These are phyloP conservation scores for Saxophila tyrrhenica DNA, from an alignment of 495 filamentous ascomycete genomes.

Conservation along the genomic window DNA sequence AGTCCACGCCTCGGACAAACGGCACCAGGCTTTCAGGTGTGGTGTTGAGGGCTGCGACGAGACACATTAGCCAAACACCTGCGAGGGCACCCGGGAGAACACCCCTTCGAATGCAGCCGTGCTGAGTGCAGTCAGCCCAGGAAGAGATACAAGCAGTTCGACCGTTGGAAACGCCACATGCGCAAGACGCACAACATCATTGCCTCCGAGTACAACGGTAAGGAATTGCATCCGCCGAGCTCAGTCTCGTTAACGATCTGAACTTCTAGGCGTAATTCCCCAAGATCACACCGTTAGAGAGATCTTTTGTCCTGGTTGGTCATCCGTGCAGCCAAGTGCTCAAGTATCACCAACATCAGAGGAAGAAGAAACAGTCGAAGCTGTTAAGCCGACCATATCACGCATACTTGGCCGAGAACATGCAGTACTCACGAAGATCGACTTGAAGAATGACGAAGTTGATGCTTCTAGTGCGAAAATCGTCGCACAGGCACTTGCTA, in stretches of 20 bases:
- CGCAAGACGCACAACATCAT: background rate
- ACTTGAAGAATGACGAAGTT: background rate
- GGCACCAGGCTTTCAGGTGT: background rate
- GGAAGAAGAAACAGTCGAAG: background rate
- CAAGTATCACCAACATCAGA: too few relatives aligned
- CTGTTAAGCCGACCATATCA: background rate
- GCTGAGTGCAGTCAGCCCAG: background rate
- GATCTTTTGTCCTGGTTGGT: too few relatives aligned
- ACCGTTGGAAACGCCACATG: background rate
- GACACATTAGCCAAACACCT: background rate
- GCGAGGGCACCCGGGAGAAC: background rate
- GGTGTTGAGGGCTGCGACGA: background rate
- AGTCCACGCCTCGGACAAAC: background rate
- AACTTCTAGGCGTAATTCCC: too few relatives aligned
- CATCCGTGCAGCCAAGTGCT: too few relatives aligned
- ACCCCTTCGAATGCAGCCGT: background rate
- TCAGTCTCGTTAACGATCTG: too few relatives aligned
- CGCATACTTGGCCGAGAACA: background rate
- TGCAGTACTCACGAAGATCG: background rate
- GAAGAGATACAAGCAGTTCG: background rate
- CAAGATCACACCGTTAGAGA: too few relatives aligned
- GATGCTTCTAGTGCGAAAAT: background rate
- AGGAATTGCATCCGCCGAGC: too few relatives aligned
- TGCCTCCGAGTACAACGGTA: background rate
- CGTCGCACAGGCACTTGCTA: background rate